These are phyloP conservation scores for Penicillium lividum DNA, from an alignment of 495 filamentous ascomycete genomes.

Conservation along the genomic window DNA sequence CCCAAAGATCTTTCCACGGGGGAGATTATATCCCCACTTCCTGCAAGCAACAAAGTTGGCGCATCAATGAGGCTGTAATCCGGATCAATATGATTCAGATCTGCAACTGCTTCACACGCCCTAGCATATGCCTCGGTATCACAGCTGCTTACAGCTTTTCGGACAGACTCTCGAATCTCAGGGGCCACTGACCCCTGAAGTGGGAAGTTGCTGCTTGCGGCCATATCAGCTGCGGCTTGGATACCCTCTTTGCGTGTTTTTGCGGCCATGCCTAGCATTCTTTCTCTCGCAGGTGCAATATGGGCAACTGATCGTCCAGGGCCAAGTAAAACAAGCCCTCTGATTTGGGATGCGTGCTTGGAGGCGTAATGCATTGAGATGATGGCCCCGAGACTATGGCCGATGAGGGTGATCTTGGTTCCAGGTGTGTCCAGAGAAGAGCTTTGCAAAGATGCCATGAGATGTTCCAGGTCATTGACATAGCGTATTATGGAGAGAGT, in stretches of 20 bases:
- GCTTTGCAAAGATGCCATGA: slow-evolving; percentile 16
- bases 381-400: neutral
- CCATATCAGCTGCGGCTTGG: neutral
- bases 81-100: neutral
- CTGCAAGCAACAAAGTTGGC: neutral
- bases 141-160: neutral
- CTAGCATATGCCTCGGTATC: neutral
- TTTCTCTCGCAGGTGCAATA: neutral
- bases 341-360: neutral
- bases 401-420: neutral
- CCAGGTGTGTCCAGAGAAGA: neutral
- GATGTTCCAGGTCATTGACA: slow-evolving; percentile 24
- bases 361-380: neutral
- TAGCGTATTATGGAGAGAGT: slow-evolving; percentile 21
- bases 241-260: neutral
- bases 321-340: neutral
- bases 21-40: neutral
- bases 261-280: neutral
- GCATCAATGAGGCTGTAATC: neutral
- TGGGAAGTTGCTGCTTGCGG: neutral
- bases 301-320: neutral
- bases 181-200: neutral
- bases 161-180: neutral
- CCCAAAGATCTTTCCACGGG: neutral
- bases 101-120: neutral